These are phyloP conservation scores for Dioscorea dumetorum DNA, from an alignment of 106 monocot genomes.

Conservation along the genomic window DNA sequence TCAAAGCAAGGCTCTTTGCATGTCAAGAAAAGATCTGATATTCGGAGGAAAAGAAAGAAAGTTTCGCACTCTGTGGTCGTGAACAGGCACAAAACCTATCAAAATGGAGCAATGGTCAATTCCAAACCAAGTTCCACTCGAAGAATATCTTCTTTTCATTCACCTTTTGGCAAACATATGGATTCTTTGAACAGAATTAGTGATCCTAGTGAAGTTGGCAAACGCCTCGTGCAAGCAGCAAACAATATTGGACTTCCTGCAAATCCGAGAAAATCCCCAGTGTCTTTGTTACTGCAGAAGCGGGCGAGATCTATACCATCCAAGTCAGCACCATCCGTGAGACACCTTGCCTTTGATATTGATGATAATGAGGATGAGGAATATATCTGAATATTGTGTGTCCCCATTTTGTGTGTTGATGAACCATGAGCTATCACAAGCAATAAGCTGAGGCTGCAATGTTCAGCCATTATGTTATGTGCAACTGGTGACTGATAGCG, in stretches of 20 bases:
- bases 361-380: background rate
- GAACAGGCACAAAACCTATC: background rate
- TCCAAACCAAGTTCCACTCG: background rate
- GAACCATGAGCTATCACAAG: too few relatives aligned
- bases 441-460: too few relatives aligned
- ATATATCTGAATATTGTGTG: background rate
- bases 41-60: background rate
- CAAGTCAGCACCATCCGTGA: background rate
- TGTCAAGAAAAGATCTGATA: background rate
- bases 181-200: background rate
- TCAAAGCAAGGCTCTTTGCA: too few relatives aligned
- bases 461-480: too few relatives aligned
- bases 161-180: background rate
- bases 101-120: background rate
- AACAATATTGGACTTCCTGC: conserved; percentile 5
- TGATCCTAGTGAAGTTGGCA: conserved; percentile 21
- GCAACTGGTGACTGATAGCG: too few relatives aligned
- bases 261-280: background rate
- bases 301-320: background rate
- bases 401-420: too few relatives aligned
- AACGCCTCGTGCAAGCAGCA: conserved; percentile 20
- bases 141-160: background rate
- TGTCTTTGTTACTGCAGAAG: conserved; percentile 4
- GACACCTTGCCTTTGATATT: conserved; percentile 13
- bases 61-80: background rate